These are phyloP conservation scores for Gynochthodes officinalis DNA, from an alignment of 257 asterid species.

Conservation along the genomic window DNA sequence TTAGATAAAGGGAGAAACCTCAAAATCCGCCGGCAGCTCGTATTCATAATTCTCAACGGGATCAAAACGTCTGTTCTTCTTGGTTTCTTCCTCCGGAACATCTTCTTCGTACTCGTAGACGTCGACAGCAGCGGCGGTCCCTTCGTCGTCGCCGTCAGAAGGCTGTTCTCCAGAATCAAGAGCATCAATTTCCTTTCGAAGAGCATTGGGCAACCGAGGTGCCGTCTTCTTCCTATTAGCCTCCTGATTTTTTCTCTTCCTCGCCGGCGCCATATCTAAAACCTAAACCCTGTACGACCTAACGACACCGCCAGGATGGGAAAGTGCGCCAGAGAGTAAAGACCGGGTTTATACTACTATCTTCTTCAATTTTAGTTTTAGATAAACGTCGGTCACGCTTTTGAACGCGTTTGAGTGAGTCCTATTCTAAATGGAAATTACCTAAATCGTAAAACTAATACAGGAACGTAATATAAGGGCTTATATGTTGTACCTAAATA, in stretches of 20 bases:
- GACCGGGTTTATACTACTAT: no score
- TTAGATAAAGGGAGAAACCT: conserved; percentile 37
- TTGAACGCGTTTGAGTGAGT: no score
- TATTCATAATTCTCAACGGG: conserved; percentile 66
- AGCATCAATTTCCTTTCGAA: conserved; percentile 45
- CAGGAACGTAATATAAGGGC: no score
- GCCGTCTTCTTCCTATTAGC: conserved; percentile 40
- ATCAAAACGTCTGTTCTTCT: conserved; percentile 69
- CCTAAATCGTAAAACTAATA: no score
- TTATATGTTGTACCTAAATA: no score
- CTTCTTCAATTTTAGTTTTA: no score
- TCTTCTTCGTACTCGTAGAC: conserved; percentile 82
- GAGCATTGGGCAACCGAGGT: conserved; percentile 68
- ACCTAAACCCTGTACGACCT: no score
- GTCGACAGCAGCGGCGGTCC: conserved; percentile 32
- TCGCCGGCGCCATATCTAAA: conserved; percentile 1
- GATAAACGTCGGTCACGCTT: no score
- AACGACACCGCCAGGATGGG: no score
- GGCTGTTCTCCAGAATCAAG: conserved; percentile 10
- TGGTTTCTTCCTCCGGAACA: conserved; percentile 72
- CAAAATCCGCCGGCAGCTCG: conserved; percentile 72
- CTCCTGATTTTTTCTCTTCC: conserved; percentile 18
- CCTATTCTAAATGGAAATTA: no score
- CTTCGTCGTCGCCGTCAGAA: conserved; percentile 34
- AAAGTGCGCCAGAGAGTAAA: no score